Evolutionary conservation across 1,284 basidiomycete species (phyloP), one percentile per base, ranked within the genome.

Genomic region (Agroathelia rolfsii): DNA sequence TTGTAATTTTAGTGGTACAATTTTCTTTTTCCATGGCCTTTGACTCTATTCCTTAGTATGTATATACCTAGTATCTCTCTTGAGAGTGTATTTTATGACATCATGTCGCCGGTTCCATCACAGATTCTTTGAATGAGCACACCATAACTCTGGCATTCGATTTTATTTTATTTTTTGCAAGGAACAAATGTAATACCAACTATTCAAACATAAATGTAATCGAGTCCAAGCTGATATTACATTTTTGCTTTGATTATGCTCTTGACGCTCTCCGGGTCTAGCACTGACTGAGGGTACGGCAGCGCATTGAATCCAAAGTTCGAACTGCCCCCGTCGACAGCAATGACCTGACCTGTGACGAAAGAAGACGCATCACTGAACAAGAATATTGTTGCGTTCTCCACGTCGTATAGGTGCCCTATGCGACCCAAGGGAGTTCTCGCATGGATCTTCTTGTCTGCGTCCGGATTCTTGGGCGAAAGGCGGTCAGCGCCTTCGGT

Each of bases 401-500:
- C 88, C 40, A 93, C 66, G 51, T 98, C 92, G 35, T 69, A 60
- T 29, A 74, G 56, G 38, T 72, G 59, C 13, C 88, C 88, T 37
- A 66, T 46, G 18, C 84, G 69, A 17, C 82, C 83, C 2, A 75
- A 59, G 2, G 82, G 80, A 32, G 64, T 64, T 19, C 7, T 13
- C 12, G 9, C 16, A 13, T 2, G 38, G 11, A 16, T 30, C 21
- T 25, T 32, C 30, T 34, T 35, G 22, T 18, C 16, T 29, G 40
- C 24, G 19, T n/a, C n/a, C 13, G 9, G n/a, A n/a, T 59, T 53
- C 43, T 67, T 59, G 30, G 69, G 61, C 33, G 66, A 59, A 24
- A 93, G 66, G 15, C 86, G 73, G 43, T 76, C 66, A 67, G 83
- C 74, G 30, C 94, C 94, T 52, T 88, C 90, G 0, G 93, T 96